Evolutionary conservation across 2,329 filamentous ascomycete species (phyloP), one percentile per base, ranked within the genome.

Genomic region (Daldinia sp.): DNA sequence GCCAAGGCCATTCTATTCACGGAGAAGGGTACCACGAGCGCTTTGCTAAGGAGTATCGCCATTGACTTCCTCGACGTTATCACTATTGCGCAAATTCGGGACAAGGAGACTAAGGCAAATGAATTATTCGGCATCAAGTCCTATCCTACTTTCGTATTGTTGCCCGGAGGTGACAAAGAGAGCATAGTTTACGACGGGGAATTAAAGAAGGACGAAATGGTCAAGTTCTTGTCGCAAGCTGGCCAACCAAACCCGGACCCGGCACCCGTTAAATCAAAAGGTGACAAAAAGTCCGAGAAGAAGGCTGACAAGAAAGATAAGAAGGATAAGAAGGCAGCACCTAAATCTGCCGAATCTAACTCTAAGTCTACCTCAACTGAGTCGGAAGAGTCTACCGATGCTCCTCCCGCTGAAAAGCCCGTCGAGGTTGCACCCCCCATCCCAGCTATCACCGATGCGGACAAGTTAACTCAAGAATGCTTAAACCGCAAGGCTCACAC

Each of bases 1-100:
- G 88, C 94, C 56, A 98, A 97, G 83, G 94, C 92, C 0, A 89
- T 99, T 37, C 84, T 99, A 2, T 98, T 99, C 81, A 97, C 93
- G 2, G 93, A 97, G 63, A 99, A 98, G 84, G 93, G 94, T 23
- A 91, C 92, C 5, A 95, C 93, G 0, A 95, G 93, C 78, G 89
- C 94, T 10, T 84, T 97, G 26, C 82, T 98, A 71, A 92, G 92
- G 79, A 90, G 93, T 68, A 80, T 98, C 60, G 94, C 96, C 6
- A 93, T 98, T 74, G 96, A 98, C 78, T 99, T 95, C 80, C 85
- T 96, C 28, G 94, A 90, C 39, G 88, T 89, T 63, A 89, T 98
- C 70, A 86, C 87, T 3, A 85, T 99, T 39, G 95, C 89, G 7
- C 95, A 98, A 80, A 87, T 97, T 62, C 89, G 94, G 64, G 86